Evolutionary conservation across 78 protist genomes (phyloP).

Genomic region (Dictyostelium purpureum): DNA sequence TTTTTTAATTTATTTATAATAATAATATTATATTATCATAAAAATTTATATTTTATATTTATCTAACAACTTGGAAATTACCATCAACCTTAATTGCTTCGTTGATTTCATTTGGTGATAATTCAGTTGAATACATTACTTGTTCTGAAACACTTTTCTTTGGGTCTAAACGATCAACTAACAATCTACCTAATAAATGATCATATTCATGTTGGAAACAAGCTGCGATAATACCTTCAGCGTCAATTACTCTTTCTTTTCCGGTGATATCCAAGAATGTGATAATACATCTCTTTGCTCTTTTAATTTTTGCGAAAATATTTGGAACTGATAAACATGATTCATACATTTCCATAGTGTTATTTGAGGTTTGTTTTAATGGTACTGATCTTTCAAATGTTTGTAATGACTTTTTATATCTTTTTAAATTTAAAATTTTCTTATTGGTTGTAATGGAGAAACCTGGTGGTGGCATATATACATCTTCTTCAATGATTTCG

Average conservation of each 20-base stretch:
- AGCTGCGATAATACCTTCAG: constrained; percentile 60
- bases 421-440: constrained; percentile 11
- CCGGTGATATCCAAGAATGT: constrained; percentile 43
- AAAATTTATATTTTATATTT: background rate
- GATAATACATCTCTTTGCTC: constrained; percentile 47
- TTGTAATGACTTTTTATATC: constrained; percentile 20
- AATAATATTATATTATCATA: too few relatives aligned
- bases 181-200: constrained; percentile 57
- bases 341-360: constrained; percentile 42
- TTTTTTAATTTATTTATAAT: too few relatives aligned
- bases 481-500: constrained; percentile 36
- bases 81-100: constrained; percentile 11
- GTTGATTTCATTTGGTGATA: background rate
- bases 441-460: background rate
- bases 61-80: constrained; percentile 62
- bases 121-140: constrained; percentile 4
- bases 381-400: background rate
- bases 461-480: background rate
- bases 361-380: background rate
- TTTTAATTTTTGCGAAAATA: constrained; percentile 12
- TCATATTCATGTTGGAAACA: constrained; percentile 75
- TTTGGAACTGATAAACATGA: constrained; percentile 62
- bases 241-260: constrained; percentile 22
- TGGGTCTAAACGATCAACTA: constrained; percentile 25
- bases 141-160: background rate